These are phyloP conservation scores for Vanrija sp. DNA, from an alignment of 1,284 basidiomycete genomes.

Conservation along the genomic window DNA sequence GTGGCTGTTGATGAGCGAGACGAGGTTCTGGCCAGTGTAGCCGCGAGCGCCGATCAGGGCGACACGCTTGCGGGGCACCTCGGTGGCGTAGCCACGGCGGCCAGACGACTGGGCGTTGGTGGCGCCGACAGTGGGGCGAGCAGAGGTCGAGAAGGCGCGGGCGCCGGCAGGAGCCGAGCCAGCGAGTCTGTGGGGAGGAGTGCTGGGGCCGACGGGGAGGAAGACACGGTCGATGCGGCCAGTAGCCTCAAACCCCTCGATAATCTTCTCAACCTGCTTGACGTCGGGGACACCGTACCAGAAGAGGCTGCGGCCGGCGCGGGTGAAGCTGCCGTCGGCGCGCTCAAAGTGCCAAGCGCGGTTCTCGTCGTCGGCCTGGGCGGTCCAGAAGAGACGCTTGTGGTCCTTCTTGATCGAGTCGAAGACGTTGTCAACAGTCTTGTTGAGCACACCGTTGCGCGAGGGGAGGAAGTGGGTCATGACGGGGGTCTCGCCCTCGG, in stretches of 20 bases:
- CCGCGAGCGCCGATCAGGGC: constrained; percentile 90
- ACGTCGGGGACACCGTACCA: constrained; percentile 96
- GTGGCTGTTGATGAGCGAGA: constrained; percentile 76
- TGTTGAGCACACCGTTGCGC: constrained; percentile 85
- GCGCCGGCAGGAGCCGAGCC: constrained; percentile 48
- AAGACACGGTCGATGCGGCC: constrained; percentile 81
- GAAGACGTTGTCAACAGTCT: constrained; percentile 96
- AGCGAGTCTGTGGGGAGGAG: constrained; percentile 59
- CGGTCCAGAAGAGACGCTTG: constrained; percentile 92
- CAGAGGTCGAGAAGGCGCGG: constrained; percentile 70
- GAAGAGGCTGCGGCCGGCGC: constrained; percentile 85
- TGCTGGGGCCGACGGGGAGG: constrained; percentile 82
- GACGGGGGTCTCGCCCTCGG: constrained; percentile 81
- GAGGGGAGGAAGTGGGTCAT: constrained; percentile 89
- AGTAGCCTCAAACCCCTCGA: constrained; percentile 77
- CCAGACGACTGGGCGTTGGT: constrained; percentile 53
- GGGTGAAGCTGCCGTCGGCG: constrained; percentile 94
- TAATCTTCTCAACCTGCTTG: constrained; percentile 81
- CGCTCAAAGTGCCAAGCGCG: constrained; percentile 98
- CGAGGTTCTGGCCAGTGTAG: constrained; percentile 90
- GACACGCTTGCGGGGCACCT: constrained; percentile 76
- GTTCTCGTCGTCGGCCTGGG: constrained; percentile 89
- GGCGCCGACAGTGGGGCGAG: constrained; percentile 50
- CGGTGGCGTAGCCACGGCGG: constrained; percentile 50
- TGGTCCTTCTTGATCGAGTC: constrained; percentile 92